These are phyloP conservation scores for Rhodomyrtus psidioides DNA, from an alignment of 441 rosid genomes.

Conservation along the genomic window DNA sequence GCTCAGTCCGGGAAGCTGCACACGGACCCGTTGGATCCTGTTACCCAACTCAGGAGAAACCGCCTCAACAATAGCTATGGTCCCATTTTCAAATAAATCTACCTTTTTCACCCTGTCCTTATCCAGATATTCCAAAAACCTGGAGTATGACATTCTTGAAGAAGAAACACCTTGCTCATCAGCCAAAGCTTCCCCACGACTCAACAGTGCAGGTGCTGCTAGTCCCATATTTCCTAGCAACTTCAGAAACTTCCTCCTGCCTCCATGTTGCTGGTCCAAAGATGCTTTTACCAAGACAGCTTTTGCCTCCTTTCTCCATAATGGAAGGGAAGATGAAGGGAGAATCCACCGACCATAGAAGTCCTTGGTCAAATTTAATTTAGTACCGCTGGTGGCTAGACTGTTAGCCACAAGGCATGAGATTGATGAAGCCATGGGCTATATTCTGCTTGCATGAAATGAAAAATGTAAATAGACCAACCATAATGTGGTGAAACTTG, in stretches of 20 bases:
- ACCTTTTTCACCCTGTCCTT: constrained; percentile 80
- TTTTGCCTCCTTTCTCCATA: constrained; percentile 28
- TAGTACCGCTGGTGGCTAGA: constrained; percentile 25
- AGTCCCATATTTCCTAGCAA: constrained; percentile 59
- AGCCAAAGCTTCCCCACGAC: constrained; percentile 59
- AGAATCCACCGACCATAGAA: constrained; percentile 30
- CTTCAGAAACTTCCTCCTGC: constrained; percentile 58
- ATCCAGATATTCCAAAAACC: constrained; percentile 87
- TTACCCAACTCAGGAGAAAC: constrained; percentile 92
- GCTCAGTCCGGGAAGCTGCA: constrained; percentile 83
- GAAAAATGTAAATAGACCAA: not conserved
- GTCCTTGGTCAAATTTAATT: constrained; percentile 29
- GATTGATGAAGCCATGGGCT: constrained; percentile 56
- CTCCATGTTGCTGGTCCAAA: constrained; percentile 36
- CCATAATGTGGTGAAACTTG: not conserved
- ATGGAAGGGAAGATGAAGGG: constrained; percentile 22
- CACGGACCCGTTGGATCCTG: constrained; percentile 86
- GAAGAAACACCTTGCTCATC: constrained; percentile 93
- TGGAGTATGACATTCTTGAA: constrained; percentile 92
- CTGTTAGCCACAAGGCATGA: constrained; percentile 60
- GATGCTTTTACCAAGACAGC: constrained; percentile 39
- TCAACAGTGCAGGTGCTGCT: constrained; percentile 49
- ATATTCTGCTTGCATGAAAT: not conserved
- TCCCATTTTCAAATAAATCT: constrained; percentile 89
- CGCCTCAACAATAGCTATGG: constrained; percentile 93